Evolutionary conservation across 2,329 filamentous ascomycete genomes (phyloP).

Genomic region (Penicillium italicum): DNA sequence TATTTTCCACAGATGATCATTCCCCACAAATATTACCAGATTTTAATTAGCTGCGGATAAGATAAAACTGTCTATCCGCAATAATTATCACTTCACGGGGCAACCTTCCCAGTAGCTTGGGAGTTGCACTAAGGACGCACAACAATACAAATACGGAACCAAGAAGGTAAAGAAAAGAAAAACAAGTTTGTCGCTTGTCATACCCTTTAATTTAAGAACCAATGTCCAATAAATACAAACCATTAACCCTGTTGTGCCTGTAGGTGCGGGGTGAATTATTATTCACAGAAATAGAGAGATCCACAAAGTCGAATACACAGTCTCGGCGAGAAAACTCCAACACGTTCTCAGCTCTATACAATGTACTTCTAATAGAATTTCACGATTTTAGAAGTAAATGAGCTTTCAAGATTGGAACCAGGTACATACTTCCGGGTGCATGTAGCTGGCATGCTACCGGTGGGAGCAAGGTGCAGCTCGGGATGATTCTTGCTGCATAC

Average conservation of each 20-base stretch:
- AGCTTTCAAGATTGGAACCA: neutral
- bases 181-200: neutral
- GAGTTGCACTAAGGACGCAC: neutral
- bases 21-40: neutral
- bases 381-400: neutral
- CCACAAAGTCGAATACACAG: neutral
- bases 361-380: neutral
- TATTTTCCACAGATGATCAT: neutral
- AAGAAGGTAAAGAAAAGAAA: neutral
- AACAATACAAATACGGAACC: neutral
- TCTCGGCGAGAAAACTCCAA: neutral
- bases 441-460: neutral
- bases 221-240: neutral
- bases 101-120: neutral
- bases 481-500: neutral
- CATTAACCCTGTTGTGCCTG: neutral
- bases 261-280: conserved; percentile 2
- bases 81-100: neutral
- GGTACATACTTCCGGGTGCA: neutral
- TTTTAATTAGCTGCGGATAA: neutral
- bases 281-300: conserved; percentile 1
- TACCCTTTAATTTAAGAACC: neutral
- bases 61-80: neutral
- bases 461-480: neutral
- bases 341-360: neutral